Evolutionary conservation across 2,329 filamentous ascomycete species (phyloP).

Genomic region (Aureobasidium melanogenum): DNA sequence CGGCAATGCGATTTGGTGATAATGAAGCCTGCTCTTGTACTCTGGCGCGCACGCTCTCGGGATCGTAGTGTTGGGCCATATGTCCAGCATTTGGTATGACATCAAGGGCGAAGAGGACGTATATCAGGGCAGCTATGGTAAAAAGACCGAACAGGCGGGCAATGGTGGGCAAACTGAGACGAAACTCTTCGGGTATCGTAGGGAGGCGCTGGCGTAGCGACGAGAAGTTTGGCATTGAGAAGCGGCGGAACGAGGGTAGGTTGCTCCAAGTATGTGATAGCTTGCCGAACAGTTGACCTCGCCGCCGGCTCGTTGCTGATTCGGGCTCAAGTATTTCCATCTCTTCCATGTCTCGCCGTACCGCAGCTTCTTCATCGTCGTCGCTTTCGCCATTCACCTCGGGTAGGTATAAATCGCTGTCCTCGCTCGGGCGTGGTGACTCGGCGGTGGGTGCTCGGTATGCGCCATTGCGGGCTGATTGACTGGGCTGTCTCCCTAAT

Average conservation of each 20-base stretch:
- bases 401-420: conserved; percentile 41
- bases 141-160: conserved; percentile 67
- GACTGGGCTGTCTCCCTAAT: conserved; percentile 36
- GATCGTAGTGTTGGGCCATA: conserved; percentile 65
- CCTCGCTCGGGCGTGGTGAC: conserved; percentile 59
- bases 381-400: conserved; percentile 44
- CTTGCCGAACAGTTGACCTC: conserved; percentile 36
- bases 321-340: conserved; percentile 68
- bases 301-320: conserved; percentile 16
- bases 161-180: conserved; percentile 55
- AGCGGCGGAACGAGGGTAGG: conserved; percentile 39
- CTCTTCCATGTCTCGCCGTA: conserved; percentile 78
- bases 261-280: conserved; percentile 50
- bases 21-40: conserved; percentile 56
- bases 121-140: conserved; percentile 68
- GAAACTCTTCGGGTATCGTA: conserved; percentile 38
- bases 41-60: conserved; percentile 69
- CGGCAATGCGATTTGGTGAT: conserved; percentile 53
- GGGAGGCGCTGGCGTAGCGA: conserved; percentile 22
- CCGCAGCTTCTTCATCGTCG: conserved; percentile 45
- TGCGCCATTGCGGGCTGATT: conserved; percentile 34
- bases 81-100: conserved; percentile 62
- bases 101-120: conserved; percentile 78
- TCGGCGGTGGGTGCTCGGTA: conserved; percentile 80
- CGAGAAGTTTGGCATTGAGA: conserved; percentile 26